Evolutionary conservation across 2,329 filamentous ascomycete species (phyloP), one percentile per base, ranked within the genome.

Genomic region (Sporothrix protearum): DNA sequence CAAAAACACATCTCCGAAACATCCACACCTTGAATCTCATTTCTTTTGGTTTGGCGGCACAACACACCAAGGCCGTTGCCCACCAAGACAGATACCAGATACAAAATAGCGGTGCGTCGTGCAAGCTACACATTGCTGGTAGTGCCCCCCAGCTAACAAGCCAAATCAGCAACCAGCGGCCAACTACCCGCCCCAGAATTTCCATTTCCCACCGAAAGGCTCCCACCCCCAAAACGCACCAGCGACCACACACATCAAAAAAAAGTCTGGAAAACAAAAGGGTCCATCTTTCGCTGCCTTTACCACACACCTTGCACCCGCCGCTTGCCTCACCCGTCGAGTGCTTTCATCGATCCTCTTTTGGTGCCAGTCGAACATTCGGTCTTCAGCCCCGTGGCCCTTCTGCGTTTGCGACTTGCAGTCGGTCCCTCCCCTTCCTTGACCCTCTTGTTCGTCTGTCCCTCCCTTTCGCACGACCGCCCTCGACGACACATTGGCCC

Each of bases 241-340:
- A 39, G 30, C n/a, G 49, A 68, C 66, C 36, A 53, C 49, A 68
- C 66, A 42, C 49, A 68, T 19, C 33, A 57, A 68, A 66, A 39
- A 68, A 68, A 57, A 57, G 33, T 14, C 45, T 36, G 19, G 28
- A 51, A 67, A 51, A 51, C 45, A 67, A 67, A 51, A 67, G 28
- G 64, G 64, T 22, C 28, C 16, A n/a, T 22, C 16, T 22, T 8
- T 66, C 45, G 42, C 61, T 16, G 61, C 42, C 63, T 28, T 66
- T 42, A 66, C 63, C 42, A 66, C 42, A 66, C 63, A 10, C 42
- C 63, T 49, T 33, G 28, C 63, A 30, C 45, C 19, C 63, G 39
- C 25, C 63, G 16, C 10, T 33, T 66, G 25, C 42, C 39, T 49
- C 6, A 2, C 42, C 22, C 28, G 33, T 28, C 36, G 63, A 47